Conservation (phyloP, 2,329 filamentous ascomycete genomes). For the Alternaria infectoria region DNA sequence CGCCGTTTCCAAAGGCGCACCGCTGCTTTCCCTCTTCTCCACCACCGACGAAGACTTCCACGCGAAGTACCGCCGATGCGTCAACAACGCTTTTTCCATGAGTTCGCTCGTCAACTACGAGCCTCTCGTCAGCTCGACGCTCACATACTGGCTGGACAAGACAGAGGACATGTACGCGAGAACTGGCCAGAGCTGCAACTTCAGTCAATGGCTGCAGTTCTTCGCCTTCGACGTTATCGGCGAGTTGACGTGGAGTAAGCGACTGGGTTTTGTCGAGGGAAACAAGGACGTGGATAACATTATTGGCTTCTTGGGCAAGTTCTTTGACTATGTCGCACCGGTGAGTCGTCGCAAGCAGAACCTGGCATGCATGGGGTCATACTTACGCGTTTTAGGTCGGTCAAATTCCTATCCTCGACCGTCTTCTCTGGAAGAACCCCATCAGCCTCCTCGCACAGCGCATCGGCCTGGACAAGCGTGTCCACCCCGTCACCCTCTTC, state of each 20-base stretch:
- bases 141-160: slow-evolving; percentile 69
- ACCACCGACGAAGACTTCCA: slow-evolving; percentile 78
- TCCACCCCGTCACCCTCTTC: slow-evolving; percentile 76
- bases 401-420: slow-evolving; percentile 75
- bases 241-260: slow-evolving; percentile 76
- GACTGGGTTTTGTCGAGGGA: slow-evolving; percentile 76
- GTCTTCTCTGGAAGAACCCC: slow-evolving; percentile 75
- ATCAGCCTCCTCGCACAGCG: slow-evolving; percentile 71
- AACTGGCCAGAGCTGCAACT: slow-evolving; percentile 62
- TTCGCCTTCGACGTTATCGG: slow-evolving; percentile 85
- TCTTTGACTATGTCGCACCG: slow-evolving; percentile 75
- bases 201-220: slow-evolving; percentile 76
- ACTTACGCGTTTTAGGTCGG: slow-evolving; percentile 60
- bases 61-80: slow-evolving; percentile 73
- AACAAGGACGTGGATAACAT: slow-evolving; percentile 79
- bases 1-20: slow-evolving; percentile 70
- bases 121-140: slow-evolving; percentile 78
- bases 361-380: background rate
- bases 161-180: slow-evolving; percentile 53
- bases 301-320: slow-evolving; percentile 65
- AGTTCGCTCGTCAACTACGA: slow-evolving; percentile 78
- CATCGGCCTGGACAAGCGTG: slow-evolving; percentile 70
- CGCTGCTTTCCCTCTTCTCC: slow-evolving; percentile 76
- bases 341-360: slow-evolving; percentile 51
- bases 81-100: slow-evolving; percentile 81